Evolutionary conservation across 495 filamentous ascomycete genomes (phyloP), one percentile per base, ranked within the genome.

Genomic region (Aspergillus asperescens): DNA sequence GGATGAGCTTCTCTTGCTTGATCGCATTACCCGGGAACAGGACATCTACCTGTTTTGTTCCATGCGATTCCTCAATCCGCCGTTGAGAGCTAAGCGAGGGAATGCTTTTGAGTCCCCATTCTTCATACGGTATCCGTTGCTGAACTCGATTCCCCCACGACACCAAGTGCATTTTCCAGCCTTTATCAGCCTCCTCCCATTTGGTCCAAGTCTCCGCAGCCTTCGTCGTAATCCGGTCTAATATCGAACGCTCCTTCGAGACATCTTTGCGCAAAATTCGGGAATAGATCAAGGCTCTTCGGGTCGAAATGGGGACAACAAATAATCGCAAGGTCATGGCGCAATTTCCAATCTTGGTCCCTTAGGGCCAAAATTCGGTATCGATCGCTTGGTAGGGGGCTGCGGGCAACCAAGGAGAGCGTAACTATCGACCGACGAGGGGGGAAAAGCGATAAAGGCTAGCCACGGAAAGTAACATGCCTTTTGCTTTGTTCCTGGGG

Each of bases 21-120:
- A 96, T 77, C 27, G 90, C 72, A 50, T 78, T 78, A 27, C 77
- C 72, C 0, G 93, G 93, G 65, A 85, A 97, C 13, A 88, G 66
- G 9, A 97, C 81, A 55, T 90, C 81, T 25, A 94, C 80, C 57
- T 79, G 84, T 40, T 80, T 77, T 19, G 79, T 79, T 27, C 80
- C 85, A 45, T 85, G 67, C 13, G 82, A 59, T 60, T 86, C 81
- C 48, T 84, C 78, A 38, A 80, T 72, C 55, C 77, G 76, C 41
- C 81, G 76, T 50, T 83, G 80, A 29, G 81, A 74, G 22, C 81
- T 90, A 48, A 95, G 72, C 27, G 93, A 87, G 3, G 93, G 93
- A 31, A 98, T 86, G 47, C 89, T 92, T 70, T 97, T 97, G 41
- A 98, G 73, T 0, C 89, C 92, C 86, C 93, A 99, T 86, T 99